phyloP scores from a whole-genome alignment of 2,329 filamentous ascomycete species.

The Penicillium sp. region DNA sequence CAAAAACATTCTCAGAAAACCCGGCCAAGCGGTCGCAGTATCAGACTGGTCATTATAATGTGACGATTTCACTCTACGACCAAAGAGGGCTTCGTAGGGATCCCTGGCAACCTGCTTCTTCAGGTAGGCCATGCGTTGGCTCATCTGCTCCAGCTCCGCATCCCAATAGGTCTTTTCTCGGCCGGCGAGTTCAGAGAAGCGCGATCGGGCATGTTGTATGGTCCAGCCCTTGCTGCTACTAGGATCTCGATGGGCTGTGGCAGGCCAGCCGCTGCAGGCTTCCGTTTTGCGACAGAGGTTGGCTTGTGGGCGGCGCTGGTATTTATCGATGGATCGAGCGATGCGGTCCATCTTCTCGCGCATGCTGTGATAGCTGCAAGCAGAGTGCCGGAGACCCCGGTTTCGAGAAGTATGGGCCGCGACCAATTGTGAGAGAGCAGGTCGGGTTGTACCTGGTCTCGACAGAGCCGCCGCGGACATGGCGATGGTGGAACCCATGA shows the following conservation, averaged over 20 bases:
- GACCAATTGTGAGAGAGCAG: constrained; percentile 13
- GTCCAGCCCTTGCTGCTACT: constrained; percentile 5
- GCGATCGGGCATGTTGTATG: constrained; percentile 10
- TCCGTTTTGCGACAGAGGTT: constrained; percentile 8
- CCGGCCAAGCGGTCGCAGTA: constrained; percentile 27
- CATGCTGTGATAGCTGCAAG: constrained; percentile 11
- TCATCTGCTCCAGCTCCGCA: constrained; percentile 22
- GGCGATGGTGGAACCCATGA: constrained; percentile 20
- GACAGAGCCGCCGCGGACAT: constrained; percentile 8
- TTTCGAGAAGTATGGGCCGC: constrained; percentile 4
- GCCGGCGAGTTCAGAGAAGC: constrained; percentile 8
- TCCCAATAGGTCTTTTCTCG: constrained; percentile 23
- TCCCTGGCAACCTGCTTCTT: constrained; percentile 39
- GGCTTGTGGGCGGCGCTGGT: constrained; percentile 11
- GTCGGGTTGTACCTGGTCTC: constrained; percentile 6
- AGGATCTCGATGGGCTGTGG: constrained; percentile 5
- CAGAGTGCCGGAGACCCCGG: constrained; percentile 13
- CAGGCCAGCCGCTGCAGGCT: constrained; percentile 5
- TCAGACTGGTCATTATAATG: constrained; percentile 21
- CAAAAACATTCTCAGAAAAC: constrained; percentile 34
- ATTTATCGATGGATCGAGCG: constrained; percentile 7
- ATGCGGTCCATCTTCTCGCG: constrained; percentile 13
- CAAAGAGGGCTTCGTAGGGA: constrained; percentile 45
- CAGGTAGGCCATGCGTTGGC: constrained; percentile 39
- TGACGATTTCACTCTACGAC: constrained; percentile 33